These are phyloP conservation scores for Aurantiochytrium sp. DNA, from an alignment of 108 stramenopile genomes.

Conservation along the genomic window DNA sequence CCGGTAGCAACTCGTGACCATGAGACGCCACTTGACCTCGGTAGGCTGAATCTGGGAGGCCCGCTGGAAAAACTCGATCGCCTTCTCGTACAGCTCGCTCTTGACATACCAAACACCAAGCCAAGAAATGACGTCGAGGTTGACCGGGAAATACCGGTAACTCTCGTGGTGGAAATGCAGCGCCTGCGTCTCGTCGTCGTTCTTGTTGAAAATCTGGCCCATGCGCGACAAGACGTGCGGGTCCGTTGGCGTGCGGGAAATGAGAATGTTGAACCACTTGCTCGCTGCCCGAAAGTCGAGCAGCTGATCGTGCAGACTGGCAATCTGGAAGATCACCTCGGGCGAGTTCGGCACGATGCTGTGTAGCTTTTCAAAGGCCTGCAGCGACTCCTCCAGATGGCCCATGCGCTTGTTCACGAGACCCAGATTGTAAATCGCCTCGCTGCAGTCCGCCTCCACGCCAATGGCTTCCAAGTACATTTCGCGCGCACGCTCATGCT, in stretches of 20 bases:
- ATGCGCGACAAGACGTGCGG: constrained; percentile 56
- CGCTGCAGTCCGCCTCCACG: constrained; percentile 70
- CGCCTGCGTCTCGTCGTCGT: constrained; percentile 55
- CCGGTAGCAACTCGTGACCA: constrained; percentile 69
- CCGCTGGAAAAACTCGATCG: constrained; percentile 69
- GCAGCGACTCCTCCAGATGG: constrained; percentile 54
- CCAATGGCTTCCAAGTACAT: constrained; percentile 77
- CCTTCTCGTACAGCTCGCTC: constrained; percentile 73
- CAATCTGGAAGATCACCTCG: constrained; percentile 74
- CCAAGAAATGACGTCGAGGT: constrained; percentile 73
- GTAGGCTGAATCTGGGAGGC: constrained; percentile 71
- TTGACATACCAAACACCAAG: constrained; percentile 80
- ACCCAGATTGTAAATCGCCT: constrained; percentile 80
- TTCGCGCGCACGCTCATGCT: constrained; percentile 63
- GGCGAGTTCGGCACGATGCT: constrained; percentile 67
- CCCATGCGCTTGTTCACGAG: constrained; percentile 56
- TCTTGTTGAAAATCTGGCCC: constrained; percentile 62
- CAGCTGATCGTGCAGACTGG: constrained; percentile 61
- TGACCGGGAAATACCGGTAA: constrained; percentile 69
- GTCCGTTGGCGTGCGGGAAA: constrained; percentile 66
- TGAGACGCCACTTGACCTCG: constrained; percentile 77
- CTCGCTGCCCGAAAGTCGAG: constrained; percentile 37
- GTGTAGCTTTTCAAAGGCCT: constrained; percentile 77
- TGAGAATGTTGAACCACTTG: constrained; percentile 69
- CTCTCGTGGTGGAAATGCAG: constrained; percentile 61